Evolutionary conservation across 768 basidiomycete genomes (phyloP).

Genomic region (Boletus insuetus): DNA sequence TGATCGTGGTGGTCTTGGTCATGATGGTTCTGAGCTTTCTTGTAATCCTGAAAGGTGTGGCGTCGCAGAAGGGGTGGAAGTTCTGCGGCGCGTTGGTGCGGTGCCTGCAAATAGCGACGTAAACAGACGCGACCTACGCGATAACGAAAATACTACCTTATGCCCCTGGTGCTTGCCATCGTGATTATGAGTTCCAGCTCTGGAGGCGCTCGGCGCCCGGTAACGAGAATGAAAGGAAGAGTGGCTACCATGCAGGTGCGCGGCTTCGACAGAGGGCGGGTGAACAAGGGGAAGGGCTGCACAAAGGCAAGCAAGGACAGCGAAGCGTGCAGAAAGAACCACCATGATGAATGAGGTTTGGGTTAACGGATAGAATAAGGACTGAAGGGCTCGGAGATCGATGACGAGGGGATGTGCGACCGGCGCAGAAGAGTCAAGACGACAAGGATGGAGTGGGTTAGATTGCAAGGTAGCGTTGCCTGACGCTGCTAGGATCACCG

Average conservation of each 20-base stretch:
- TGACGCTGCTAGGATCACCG: slow-evolving; percentile 44
- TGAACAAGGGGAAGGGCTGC: slow-evolving; percentile 40
- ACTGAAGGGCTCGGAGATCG: slow-evolving; percentile 7
- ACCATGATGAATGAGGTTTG: slow-evolving; percentile 42
- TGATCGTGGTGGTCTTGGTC: neutral
- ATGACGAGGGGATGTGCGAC: slow-evolving; percentile 19
- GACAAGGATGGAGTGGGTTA: slow-evolving; percentile 18
- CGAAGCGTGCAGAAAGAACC: slow-evolving; percentile 45
- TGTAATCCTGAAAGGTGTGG: neutral
- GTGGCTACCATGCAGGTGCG: slow-evolving; percentile 33
- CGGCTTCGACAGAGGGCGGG: slow-evolving; percentile 34
- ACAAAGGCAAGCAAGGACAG: slow-evolving; percentile 45
- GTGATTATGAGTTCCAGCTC: neutral
- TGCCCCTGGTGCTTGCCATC: neutral
- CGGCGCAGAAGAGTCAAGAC: slow-evolving; percentile 22
- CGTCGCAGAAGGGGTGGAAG: slow-evolving; percentile 20
- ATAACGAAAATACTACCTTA: neutral
- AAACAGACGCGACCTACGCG: neutral
- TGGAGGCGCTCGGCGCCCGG: neutral
- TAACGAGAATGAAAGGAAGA: neutral
- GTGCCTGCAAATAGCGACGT: neutral
- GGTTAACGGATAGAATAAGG: slow-evolving; percentile 10
- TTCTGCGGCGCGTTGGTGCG: neutral
- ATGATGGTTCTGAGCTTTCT: neutral
- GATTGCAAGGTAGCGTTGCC: slow-evolving; percentile 14